These are phyloP conservation scores for Fusarium longipes DNA, from an alignment of 2,329 filamentous ascomycete species.

Conservation along the genomic window DNA sequence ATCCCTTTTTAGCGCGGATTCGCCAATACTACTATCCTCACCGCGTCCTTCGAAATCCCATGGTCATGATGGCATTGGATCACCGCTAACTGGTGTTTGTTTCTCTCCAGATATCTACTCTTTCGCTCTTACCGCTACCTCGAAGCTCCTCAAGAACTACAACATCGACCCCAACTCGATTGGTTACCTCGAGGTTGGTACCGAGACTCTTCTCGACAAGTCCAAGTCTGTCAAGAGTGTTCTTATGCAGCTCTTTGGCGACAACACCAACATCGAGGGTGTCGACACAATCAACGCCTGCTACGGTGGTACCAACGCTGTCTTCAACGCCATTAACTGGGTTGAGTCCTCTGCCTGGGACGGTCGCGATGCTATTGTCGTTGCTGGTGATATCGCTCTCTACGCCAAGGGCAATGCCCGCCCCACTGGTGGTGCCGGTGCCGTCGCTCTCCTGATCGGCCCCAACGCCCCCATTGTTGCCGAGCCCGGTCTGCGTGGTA, in stretches of 20 bases:
- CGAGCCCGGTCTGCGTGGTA: constrained; percentile 82
- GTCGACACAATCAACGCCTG: constrained; percentile 87
- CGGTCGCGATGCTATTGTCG: constrained; percentile 81
- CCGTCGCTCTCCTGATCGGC: constrained; percentile 81
- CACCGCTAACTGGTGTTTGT: constrained; percentile 27
- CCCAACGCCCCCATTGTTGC: constrained; percentile 80
- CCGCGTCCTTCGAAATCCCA: background rate
- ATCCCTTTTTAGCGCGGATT: constrained; percentile 16
- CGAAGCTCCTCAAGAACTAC: constrained; percentile 84
- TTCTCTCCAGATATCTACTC: constrained; percentile 82
- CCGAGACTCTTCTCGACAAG: constrained; percentile 88
- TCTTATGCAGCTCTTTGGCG: constrained; percentile 86
- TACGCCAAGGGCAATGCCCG: constrained; percentile 87
- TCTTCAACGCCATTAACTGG: constrained; percentile 88
- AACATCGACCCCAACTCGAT: constrained; percentile 81
- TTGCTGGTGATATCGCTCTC: constrained; percentile 84
- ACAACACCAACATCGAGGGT: constrained; percentile 86
- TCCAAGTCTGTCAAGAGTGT: constrained; percentile 92
- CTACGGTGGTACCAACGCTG: constrained; percentile 86
- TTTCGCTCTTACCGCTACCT: constrained; percentile 80
- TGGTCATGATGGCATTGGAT: constrained; percentile 14
- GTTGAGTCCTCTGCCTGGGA: constrained; percentile 89
- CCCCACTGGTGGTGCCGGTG: constrained; percentile 83
- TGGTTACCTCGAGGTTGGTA: constrained; percentile 85
- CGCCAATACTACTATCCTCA: constrained; percentile 7